A percentile compares a stretch with the other conserved stretches of the same genome.
Conservation (phyloP, 2,329 filamentous ascomycete genomes). For the Botryosphaeria agaves region DNA sequence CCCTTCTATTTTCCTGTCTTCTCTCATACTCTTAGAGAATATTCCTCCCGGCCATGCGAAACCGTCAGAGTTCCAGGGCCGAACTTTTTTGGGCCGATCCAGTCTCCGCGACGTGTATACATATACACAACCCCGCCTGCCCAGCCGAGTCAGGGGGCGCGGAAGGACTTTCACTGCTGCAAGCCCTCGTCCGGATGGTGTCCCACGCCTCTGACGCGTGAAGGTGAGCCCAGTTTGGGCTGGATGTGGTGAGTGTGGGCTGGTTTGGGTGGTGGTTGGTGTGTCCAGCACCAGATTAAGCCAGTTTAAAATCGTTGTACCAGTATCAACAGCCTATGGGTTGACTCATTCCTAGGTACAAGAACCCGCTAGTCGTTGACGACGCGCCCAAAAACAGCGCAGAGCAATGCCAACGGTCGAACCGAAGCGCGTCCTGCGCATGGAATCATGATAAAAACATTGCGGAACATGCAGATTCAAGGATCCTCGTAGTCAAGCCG, state of each 20-base stretch:
- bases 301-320: too few relatives aligned
- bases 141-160: background rate
- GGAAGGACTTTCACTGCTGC: background rate
- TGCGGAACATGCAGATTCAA: slow-evolving; percentile 5
- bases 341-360: too few relatives aligned
- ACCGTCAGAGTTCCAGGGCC: background rate
- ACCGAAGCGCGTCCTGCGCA: background rate
- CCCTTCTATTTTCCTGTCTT: background rate
- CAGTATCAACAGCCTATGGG: too few relatives aligned
- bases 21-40: too few relatives aligned
- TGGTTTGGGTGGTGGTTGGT: background rate
- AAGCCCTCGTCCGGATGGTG: background rate
- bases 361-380: too few relatives aligned
- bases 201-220: background rate
- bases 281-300: background rate
- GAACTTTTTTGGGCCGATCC: background rate
- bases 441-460: background rate
- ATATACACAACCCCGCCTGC: too few relatives aligned
- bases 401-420: background rate
- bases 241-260: background rate
- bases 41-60: background rate
- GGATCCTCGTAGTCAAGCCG: slow-evolving; percentile 27
- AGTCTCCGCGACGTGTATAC: background rate
- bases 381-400: background rate
- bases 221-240: too few relatives aligned